Percentiles rank a stretch among this genome's conserved stretches.
Evolutionary conservation across 208 protist species (phyloP).

Genomic region (Trypanosomatidae sp.): DNA sequence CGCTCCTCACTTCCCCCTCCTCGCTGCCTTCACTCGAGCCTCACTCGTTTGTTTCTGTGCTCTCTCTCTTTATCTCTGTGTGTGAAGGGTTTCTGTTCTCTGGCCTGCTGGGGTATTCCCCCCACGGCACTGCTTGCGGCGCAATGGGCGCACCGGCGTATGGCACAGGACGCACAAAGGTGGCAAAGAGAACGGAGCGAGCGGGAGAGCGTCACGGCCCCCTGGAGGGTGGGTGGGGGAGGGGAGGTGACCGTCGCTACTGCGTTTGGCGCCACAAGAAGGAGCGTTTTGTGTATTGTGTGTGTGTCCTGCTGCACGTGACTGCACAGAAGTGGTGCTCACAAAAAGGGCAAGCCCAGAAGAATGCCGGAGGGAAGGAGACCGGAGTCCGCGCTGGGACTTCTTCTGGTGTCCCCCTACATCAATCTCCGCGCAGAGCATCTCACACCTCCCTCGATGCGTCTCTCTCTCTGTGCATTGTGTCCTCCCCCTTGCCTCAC

Average conservation of each 20-base stretch:
- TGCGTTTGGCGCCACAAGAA: not conserved
- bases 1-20: not conserved
- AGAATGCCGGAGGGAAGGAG: not conserved
- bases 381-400: not conserved
- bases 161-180: no score
- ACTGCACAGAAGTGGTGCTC: not conserved
- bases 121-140: not conserved
- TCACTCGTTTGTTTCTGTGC: not conserved
- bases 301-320: not conserved
- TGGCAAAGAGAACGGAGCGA: no score
- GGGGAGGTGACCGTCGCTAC: not conserved
- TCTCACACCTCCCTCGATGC: not conserved
- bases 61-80: not conserved
- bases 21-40: not conserved
- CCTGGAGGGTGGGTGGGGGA: no score
- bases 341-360: not conserved
- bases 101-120: not conserved
- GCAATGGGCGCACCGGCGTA: not conserved
- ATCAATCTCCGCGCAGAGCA: not conserved
- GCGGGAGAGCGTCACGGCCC: no score
- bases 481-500: not conserved
- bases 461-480: not conserved
- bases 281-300: not conserved
- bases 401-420: not conserved
- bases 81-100: not conserved